Conservation (phyloP, 1,284 basidiomycete genomes). For the Puccinia horiana region DNA sequence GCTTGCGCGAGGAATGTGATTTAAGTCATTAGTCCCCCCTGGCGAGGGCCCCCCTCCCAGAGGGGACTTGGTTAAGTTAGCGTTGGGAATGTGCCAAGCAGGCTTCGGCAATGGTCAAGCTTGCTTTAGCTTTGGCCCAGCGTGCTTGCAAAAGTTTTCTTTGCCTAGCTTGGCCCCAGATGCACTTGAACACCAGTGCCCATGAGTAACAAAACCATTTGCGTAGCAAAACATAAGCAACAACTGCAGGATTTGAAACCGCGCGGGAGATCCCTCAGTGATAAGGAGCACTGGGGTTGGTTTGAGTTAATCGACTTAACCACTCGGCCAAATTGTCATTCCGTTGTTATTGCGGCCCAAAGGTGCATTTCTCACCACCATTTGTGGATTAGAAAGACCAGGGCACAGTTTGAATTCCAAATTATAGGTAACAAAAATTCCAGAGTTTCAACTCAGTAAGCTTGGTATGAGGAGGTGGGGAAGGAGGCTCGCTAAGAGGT, state of each 20-base stretch:
- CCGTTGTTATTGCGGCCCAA: not conserved
- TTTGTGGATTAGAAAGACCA: not conserved
- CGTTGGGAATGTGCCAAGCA: too few relatives aligned
- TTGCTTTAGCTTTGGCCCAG: too few relatives aligned
- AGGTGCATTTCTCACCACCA: not conserved
- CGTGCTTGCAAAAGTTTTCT: too few relatives aligned
- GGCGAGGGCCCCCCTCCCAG: too few relatives aligned
- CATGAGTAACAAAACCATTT: too few relatives aligned
- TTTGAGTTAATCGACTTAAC: constrained; percentile 31
- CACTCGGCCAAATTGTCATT: constrained; percentile 24
- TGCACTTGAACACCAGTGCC: too few relatives aligned
- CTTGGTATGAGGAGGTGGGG: not conserved
- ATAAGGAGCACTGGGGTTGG: not conserved
- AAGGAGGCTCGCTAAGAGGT: not conserved
- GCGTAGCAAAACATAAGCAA: not conserved
- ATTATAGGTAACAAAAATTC: constrained; percentile 18
- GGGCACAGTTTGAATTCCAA: too few relatives aligned
- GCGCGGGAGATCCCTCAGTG: constrained; percentile 16
- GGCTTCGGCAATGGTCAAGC: too few relatives aligned
- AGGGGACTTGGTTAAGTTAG: too few relatives aligned
- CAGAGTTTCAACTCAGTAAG: constrained; percentile 36
- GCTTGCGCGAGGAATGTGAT: too few relatives aligned
- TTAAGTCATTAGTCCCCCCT: too few relatives aligned
- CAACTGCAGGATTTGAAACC: not conserved
- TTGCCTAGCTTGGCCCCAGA: too few relatives aligned